Conservation (phyloP, 2,329 filamentous ascomycete genomes). For the Ophiostoma tasmaniense region DNA sequence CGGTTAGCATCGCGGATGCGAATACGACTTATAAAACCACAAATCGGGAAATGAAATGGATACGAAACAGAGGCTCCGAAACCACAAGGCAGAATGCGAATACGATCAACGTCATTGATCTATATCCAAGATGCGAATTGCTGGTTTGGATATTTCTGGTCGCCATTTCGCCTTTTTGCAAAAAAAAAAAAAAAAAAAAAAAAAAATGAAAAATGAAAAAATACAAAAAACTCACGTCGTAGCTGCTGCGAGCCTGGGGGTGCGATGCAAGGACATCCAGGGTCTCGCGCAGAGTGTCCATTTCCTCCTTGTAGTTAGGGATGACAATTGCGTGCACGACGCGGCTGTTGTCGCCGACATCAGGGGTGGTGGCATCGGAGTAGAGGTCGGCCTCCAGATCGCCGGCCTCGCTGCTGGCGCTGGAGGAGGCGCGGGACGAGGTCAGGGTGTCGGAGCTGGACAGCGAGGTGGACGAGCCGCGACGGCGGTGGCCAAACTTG, state of each 20-base stretch:
- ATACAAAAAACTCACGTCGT: constrained; percentile 52
- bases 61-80: neutral
- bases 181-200: neutral
- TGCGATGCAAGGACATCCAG: constrained; percentile 61
- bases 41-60: neutral
- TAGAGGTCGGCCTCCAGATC: constrained; percentile 41
- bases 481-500: constrained; percentile 40
- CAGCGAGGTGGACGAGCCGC: constrained; percentile 45
- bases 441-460: constrained; percentile 49
- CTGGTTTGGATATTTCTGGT: neutral
- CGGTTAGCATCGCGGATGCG: neutral
- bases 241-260: constrained; percentile 51
- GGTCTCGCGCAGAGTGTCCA: constrained; percentile 59
- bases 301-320: constrained; percentile 67
- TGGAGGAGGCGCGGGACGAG: constrained; percentile 39
- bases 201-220: neutral
- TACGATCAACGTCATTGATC: constrained; percentile 2
- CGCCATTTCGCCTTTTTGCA: neutral
- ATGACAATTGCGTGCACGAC: constrained; percentile 60
- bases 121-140: neutral
- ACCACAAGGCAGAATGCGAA: neutral
- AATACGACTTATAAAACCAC: constrained; percentile 2
- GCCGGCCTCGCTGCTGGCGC: constrained; percentile 43
- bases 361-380: constrained; percentile 23
- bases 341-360: constrained; percentile 36